A percentile compares a stretch with the other conserved stretches of the same genome.
These are phyloP conservation scores for Ophiostoma triangulosporum DNA, from an alignment of 2,329 filamentous ascomycete genomes.

Conservation along the genomic window DNA sequence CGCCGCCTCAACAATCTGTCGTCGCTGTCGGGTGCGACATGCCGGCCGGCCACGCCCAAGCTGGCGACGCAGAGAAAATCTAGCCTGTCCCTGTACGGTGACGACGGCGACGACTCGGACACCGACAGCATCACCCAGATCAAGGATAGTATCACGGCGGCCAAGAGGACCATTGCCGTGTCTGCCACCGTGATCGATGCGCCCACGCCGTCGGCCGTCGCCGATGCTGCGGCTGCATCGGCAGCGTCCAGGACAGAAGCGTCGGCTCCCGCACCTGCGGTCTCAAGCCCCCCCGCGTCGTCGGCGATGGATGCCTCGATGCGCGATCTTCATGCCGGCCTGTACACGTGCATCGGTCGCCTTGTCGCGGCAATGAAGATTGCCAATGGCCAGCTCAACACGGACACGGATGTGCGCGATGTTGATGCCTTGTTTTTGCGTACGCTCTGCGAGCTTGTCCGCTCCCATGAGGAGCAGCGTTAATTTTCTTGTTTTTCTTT, in stretches of 20 bases:
- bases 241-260: background rate
- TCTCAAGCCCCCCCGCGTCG: background rate
- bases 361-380: conserved; percentile 35
- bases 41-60: background rate
- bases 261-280: background rate
- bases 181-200: conserved; percentile 1
- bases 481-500: background rate
- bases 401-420: conserved; percentile 11
- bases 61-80: no score
- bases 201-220: background rate
- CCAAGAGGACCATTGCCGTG: background rate
- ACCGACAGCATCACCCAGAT: background rate
- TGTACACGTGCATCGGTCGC: conserved; percentile 36
- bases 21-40: background rate
- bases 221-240: background rate
- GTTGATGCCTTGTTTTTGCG: conserved; percentile 26
- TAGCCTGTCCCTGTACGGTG: background rate
- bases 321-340: conserved; percentile 33
- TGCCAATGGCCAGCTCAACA: conserved; percentile 12
- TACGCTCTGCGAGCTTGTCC: conserved; percentile 29
- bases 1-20: background rate
- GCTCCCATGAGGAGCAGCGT: conserved; percentile 24
- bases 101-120: background rate
- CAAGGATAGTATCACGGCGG: background rate
- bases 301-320: conserved; percentile 17